Base-by-base conservation (phyloP, 2,329 filamentous ascomycete genomes). In the Pyrenophora graminea region DNA sequence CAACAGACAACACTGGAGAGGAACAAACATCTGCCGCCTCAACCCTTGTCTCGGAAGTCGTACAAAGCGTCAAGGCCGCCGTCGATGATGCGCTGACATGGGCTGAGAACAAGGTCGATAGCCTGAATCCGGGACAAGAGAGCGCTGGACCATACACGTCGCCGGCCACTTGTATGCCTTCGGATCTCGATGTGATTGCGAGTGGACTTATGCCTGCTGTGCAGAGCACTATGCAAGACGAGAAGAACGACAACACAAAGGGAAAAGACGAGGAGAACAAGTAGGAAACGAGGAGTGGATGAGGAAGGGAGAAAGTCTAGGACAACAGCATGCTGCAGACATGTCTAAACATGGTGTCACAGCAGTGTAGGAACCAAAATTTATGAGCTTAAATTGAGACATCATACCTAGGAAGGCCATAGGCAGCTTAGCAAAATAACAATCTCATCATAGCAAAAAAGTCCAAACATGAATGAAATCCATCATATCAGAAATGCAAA, bases 101-200 rank as follows among this genome's bases (percentile, higher is more conserved):
- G 67, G 61, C 61, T 1, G 63, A 69, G 45, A 53, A 63, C 39
- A 70, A 69, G 31, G 62, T 52, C 12, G 60, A 63, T 8, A 48
- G 59, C 10, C 39, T 72, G 36, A 51, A 56, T 23, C 47, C 34
- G 13, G 51, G 59, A 6, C 55, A 66, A 23, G 61, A 67, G 18
- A 57, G 52, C 19, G 54, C 61, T n/a, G 69, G 69, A 10, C 71
- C 69, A 3, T 74, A 72, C 25, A 45, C 60, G 4, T 69, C 63
- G 18, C 64, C 62, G 4, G 64, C 61, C 10, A 72, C 64, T 12
- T 71, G 70, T 47, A 60, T 60, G 12, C 63, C 64, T 13, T 69
- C 65, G 6, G 69, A 74, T 42, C 53, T 74, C 10, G 71, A 73
- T 56, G 54, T 55, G 0, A 70, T 74, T 39, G 68, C 64, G 1